A percentile compares a stretch with the other conserved stretches of the same genome.
phyloP scores from a whole-genome alignment of 202 grass and related monocot species.

The Setaria italica region DNA sequence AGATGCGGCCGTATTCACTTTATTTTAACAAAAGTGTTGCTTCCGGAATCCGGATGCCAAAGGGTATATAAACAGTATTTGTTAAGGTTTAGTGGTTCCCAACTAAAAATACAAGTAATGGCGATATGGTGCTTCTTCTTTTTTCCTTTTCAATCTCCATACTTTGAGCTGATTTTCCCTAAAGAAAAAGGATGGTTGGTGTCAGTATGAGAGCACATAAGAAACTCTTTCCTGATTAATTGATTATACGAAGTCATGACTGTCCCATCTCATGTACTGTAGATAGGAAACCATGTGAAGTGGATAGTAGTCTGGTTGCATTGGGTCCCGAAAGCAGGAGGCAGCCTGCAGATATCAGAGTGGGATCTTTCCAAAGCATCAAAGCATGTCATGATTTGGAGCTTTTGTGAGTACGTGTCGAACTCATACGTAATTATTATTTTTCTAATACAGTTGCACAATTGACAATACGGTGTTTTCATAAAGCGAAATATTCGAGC shows the following conservation, averaged over 20 bases:
- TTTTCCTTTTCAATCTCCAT: background rate
- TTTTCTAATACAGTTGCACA: background rate
- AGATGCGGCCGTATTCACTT: slow-evolving; percentile 21
- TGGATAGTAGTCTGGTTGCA: slow-evolving; percentile 18
- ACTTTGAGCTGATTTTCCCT: background rate
- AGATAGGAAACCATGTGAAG: slow-evolving; percentile 22
- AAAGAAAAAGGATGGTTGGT: background rate
- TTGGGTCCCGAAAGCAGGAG: slow-evolving; percentile 15
- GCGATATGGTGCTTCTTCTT: background rate
- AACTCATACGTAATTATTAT: background rate
- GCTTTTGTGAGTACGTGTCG: background rate
- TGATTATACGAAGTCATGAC: background rate
- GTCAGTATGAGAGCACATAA: no score
- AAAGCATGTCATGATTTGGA: background rate
- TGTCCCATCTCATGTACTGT: background rate
- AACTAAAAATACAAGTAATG: background rate
- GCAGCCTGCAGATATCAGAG: background rate
- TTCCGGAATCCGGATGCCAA: background rate
- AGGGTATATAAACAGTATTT: background rate
- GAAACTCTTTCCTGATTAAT: background rate
- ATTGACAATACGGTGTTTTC: background rate
- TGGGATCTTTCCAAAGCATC: slow-evolving; percentile 14
- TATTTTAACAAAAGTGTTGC: background rate
- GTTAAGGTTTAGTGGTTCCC: background rate
- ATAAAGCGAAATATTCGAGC: background rate